These are phyloP conservation scores for Phascolomyces articulosus DNA, from an alignment of 371 early-diverging fungal genomes.

Conservation along the genomic window DNA sequence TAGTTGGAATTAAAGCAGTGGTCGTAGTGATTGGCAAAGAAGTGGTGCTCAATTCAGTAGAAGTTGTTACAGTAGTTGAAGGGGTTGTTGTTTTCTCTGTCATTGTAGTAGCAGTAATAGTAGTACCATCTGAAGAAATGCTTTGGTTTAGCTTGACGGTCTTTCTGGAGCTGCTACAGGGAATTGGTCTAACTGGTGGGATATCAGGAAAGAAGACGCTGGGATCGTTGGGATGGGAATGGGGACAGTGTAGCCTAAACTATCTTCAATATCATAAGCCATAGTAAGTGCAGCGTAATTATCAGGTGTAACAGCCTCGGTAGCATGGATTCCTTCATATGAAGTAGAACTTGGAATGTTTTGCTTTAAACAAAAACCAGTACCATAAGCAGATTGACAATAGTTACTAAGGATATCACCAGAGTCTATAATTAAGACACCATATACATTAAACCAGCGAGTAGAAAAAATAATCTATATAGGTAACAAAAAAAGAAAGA, in stretches of 20 bases:
- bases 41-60: no score
- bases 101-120: no score
- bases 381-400: slow-evolving; percentile 8
- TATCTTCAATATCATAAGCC: slow-evolving; percentile 4
- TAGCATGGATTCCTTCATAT: background rate
- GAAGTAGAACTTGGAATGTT: background rate
- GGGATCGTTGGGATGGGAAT: slow-evolving; percentile 8
- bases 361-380: background rate
- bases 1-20: background rate
- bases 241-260: background rate
- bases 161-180: no score
- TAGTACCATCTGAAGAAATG: no score
- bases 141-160: no score
- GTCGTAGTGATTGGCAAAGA: background rate
- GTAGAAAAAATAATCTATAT: no score
- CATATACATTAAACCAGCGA: no score
- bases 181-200: slow-evolving; percentile 8
- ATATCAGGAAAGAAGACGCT: slow-evolving; percentile 10
- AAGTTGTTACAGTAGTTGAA: no score
- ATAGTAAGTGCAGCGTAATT: slow-evolving; percentile 4
- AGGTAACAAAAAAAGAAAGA: no score
- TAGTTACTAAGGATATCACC: background rate
- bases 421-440: no score
- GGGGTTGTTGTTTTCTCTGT: no score
- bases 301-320: background rate